Percentiles rank a stretch among this genome's conserved stretches.
These are phyloP conservation scores for Coemansia sp. DNA, from an alignment of 192 early-diverging fungal species.

Conservation along the genomic window DNA sequence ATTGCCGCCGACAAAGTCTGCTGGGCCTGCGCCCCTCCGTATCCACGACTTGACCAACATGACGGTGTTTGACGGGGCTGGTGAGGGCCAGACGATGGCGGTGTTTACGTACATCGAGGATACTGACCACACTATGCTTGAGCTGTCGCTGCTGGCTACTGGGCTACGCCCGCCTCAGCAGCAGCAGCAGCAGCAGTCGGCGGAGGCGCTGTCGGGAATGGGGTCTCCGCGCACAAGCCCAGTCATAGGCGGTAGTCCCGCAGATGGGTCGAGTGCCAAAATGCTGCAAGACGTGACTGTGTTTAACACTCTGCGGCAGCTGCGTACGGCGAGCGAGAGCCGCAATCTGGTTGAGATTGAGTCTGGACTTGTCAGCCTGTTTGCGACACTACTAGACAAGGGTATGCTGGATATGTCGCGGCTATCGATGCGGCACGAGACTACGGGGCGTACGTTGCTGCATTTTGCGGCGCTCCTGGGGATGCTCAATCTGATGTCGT, in stretches of 20 bases:
- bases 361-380: constrained; percentile 20
- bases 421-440: constrained; percentile 27
- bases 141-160: constrained; percentile 83
- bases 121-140: constrained; percentile 85
- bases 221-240: constrained; percentile 22
- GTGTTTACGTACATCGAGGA: constrained; percentile 61
- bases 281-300: constrained; percentile 17
- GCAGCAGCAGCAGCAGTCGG: constrained; percentile 60
- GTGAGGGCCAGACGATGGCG: not conserved
- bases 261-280: not conserved
- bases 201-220: not conserved
- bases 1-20: constrained; percentile 69
- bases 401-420: constrained; percentile 17
- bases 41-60: constrained; percentile 35
- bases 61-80: constrained; percentile 10
- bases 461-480: constrained; percentile 64
- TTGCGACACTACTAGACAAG: constrained; percentile 15
- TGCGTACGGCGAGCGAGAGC: constrained; percentile 12
- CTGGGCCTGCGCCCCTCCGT: constrained; percentile 63
- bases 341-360: constrained; percentile 41
- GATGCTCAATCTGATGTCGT: constrained; percentile 49
- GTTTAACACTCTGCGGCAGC: constrained; percentile 3
- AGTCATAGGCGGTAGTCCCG: constrained; percentile 16
- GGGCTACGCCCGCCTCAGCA: constrained; percentile 63
- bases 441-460: constrained; percentile 58